Evolutionary conservation across 2,329 filamentous ascomycete species (phyloP).

Genomic region (Mycosphaerella arachidis): DNA sequence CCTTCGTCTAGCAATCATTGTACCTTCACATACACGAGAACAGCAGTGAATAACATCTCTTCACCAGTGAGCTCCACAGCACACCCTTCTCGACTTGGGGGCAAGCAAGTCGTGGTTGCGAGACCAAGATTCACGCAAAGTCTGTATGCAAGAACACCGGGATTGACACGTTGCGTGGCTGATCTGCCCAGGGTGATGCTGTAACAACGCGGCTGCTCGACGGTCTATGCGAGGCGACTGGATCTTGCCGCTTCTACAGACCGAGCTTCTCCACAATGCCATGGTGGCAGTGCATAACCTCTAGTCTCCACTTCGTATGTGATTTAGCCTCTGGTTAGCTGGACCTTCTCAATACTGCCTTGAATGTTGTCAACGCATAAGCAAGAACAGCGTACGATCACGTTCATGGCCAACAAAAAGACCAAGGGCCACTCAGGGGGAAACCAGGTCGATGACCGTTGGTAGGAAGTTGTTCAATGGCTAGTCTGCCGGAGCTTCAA

Average conservation of each 20-base stretch:
- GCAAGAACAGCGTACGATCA: neutral
- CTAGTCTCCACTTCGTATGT: neutral
- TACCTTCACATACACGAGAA: neutral
- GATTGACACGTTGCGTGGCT: neutral
- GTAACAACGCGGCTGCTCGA: neutral
- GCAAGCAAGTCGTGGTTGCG: neutral
- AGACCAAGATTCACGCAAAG: slow-evolving; percentile 8
- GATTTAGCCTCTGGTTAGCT: neutral
- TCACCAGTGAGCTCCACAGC: neutral
- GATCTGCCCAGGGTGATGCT: neutral
- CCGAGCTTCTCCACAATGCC: slow-evolving; percentile 1
- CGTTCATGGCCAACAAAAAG: neutral
- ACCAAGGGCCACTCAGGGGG: neutral
- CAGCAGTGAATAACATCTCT: neutral
- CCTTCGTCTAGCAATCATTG: too few species aligned
- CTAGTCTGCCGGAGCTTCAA: neutral
- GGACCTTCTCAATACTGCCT: neutral
- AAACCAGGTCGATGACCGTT: neutral
- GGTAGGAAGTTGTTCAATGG: neutral
- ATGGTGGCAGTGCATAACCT: neutral
- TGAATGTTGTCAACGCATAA: neutral
- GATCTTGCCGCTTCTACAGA: neutral
- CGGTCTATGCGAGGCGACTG: neutral
- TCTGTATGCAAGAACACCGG: neutral
- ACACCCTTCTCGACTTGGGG: neutral